Evolutionary conservation across 441 rosid species (phyloP).

Genomic region (Populus trichocarpa): DNA sequence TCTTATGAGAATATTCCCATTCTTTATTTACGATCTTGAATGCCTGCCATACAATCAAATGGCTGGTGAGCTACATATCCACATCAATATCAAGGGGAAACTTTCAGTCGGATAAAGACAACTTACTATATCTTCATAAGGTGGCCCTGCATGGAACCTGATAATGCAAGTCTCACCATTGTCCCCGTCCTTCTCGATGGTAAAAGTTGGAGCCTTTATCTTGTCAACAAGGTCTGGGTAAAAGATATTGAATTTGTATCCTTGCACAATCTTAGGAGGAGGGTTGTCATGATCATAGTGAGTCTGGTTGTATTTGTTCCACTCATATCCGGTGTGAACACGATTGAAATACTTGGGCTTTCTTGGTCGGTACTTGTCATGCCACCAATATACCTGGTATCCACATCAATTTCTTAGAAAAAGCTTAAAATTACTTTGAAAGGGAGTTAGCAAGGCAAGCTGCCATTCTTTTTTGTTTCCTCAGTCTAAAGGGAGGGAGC

Average conservation of each 20-base stretch:
- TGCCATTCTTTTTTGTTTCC: background rate
- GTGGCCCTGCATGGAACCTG: slow-evolving; percentile 90
- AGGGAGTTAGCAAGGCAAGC: background rate
- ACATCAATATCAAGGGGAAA: background rate
- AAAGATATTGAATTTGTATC: slow-evolving; percentile 90
- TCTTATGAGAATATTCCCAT: slow-evolving; percentile 97
- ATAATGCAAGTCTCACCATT: slow-evolving; percentile 82
- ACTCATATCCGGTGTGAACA: slow-evolving; percentile 96
- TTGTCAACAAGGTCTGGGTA: slow-evolving; percentile 93
- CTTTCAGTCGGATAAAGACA: background rate
- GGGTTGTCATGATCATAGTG: slow-evolving; percentile 98
- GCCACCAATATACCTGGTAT: slow-evolving; percentile 95
- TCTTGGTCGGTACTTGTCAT: slow-evolving; percentile 92
- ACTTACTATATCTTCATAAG: slow-evolving; percentile 90
- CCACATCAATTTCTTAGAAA: slow-evolving; percentile 7
- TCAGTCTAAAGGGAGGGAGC: background rate
- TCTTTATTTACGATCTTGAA: slow-evolving; percentile 87
- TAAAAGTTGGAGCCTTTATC: slow-evolving; percentile 75
- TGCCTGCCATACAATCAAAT: slow-evolving; percentile 40
- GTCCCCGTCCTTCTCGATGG: slow-evolving; percentile 80
- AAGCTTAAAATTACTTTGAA: background rate
- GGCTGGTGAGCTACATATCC: background rate
- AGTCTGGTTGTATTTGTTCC: slow-evolving; percentile 94
- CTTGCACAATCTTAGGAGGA: slow-evolving; percentile 92
- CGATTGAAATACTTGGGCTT: slow-evolving; percentile 94